A percentile compares a stretch with the other conserved stretches of the same genome.
These are phyloP conservation scores for Boletus subparvulus DNA, from an alignment of 768 basidiomycete genomes.

Conservation along the genomic window DNA sequence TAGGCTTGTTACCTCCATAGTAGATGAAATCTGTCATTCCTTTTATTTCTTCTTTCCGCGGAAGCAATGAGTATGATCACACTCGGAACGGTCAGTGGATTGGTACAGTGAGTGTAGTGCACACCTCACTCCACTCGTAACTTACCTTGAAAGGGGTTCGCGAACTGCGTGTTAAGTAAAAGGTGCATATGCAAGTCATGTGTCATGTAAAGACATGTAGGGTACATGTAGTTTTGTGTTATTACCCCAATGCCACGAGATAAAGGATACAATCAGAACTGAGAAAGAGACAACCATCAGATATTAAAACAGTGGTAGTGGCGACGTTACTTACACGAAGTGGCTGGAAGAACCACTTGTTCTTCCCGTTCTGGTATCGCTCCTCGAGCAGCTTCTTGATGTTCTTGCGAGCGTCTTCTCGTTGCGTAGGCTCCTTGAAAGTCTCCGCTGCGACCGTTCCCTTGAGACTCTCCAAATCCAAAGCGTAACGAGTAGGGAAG, in stretches of 20 bases:
- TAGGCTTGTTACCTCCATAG: conserved; percentile 13
- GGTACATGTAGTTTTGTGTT: conserved; percentile 41
- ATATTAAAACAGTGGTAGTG: not conserved
- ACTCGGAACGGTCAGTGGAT: not conserved
- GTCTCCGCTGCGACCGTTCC: conserved; percentile 80
- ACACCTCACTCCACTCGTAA: not conserved
- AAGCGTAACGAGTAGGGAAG: conserved; percentile 98
- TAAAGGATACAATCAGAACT: conserved; percentile 37
- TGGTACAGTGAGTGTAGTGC: not conserved
- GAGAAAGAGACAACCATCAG: conserved; percentile 4
- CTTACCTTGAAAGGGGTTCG: conserved; percentile 1
- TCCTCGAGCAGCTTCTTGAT: conserved; percentile 98
- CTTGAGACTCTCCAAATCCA: conserved; percentile 95
- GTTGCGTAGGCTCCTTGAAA: conserved; percentile 96
- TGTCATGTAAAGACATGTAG: conserved; percentile 30
- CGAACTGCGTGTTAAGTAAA: not conserved
- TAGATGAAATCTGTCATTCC: conserved; percentile 26
- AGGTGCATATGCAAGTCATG: conserved; percentile 25
- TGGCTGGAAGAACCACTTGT: conserved; percentile 95
- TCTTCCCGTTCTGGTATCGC: conserved; percentile 89
- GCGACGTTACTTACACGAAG: conserved; percentile 58
- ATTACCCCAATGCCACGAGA: conserved; percentile 16
- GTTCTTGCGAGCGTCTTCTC: conserved; percentile 92
- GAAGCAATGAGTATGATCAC: not conserved
- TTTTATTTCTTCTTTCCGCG: conserved; percentile 5